Conservation (phyloP, 2,329 filamentous ascomycete species). For the Boeremia exigua region DNA sequence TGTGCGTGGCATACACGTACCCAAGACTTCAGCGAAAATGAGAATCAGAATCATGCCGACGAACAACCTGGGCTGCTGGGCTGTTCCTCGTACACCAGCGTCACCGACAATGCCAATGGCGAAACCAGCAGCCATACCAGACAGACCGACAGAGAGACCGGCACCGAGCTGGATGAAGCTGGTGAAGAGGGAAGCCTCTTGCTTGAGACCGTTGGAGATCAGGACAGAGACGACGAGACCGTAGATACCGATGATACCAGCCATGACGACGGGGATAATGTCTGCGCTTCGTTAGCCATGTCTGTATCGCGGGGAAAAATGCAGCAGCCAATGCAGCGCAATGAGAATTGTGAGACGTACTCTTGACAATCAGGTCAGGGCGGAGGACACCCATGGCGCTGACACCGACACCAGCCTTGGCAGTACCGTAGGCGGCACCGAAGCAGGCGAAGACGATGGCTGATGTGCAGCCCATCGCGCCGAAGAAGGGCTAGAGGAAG, state of each 20-base stretch:
- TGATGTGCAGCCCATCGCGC: slow-evolving; percentile 93
- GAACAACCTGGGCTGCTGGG: slow-evolving; percentile 84
- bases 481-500: slow-evolving; percentile 78
- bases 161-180: slow-evolving; percentile 62
- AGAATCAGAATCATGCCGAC: slow-evolving; percentile 99
- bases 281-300: slow-evolving; percentile 61
- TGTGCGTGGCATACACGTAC: slow-evolving; percentile 60
- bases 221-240: slow-evolving; percentile 61
- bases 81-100: slow-evolving; percentile 85
- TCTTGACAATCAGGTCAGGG: slow-evolving; percentile 99
- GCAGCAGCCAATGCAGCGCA: not conserved
- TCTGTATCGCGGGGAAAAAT: not conserved
- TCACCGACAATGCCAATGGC: slow-evolving; percentile 69
- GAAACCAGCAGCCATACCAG: slow-evolving; percentile 92
- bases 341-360: slow-evolving; percentile 64
- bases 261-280: slow-evolving; percentile 99
- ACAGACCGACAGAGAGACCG: slow-evolving; percentile 70
- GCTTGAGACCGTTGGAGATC: slow-evolving; percentile 60
- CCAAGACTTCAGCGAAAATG: slow-evolving; percentile 99
- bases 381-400: slow-evolving; percentile 97
- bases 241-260: slow-evolving; percentile 99
- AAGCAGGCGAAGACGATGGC: slow-evolving; percentile 97
- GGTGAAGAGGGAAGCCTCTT: slow-evolving; percentile 56
- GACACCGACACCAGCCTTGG: slow-evolving; percentile 99
- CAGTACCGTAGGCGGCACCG: slow-evolving; percentile 96